Evolutionary conservation across 306 rosid species (phyloP).

Genomic region (Lotus japonicus): DNA sequence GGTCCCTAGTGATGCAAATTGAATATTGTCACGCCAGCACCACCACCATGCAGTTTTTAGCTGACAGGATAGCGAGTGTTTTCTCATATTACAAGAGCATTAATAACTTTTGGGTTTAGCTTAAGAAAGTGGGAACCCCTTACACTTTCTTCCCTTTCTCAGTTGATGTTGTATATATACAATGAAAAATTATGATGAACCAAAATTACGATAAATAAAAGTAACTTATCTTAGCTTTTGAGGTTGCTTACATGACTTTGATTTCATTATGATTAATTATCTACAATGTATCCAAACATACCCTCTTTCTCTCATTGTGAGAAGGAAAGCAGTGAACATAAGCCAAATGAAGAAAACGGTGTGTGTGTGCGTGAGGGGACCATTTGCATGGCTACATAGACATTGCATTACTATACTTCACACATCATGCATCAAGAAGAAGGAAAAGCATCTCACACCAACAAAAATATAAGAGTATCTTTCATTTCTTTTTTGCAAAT

Average conservation of each 20-base stretch:
- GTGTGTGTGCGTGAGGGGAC: slow-evolving; percentile 47
- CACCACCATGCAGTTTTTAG: slow-evolving; percentile 66
- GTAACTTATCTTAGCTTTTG: too few relatives aligned
- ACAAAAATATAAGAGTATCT: slow-evolving; percentile 5
- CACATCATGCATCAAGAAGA: slow-evolving; percentile 29
- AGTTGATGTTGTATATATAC: too few relatives aligned
- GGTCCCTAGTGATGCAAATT: slow-evolving; percentile 80
- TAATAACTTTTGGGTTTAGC: slow-evolving; percentile 50
- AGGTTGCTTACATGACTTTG: too few relatives aligned
- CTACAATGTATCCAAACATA: too few relatives aligned
- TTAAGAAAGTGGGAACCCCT: not conserved
- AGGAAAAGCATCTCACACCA: slow-evolving; percentile 35
- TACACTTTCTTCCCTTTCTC: too few relatives aligned
- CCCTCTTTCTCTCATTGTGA: too few relatives aligned
- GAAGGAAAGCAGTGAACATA: slow-evolving; percentile 22
- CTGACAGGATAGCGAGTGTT: slow-evolving; percentile 60
- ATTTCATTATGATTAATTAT: not conserved
- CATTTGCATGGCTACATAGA: slow-evolving; percentile 55
- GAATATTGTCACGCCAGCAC: slow-evolving; percentile 93
- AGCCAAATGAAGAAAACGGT: slow-evolving; percentile 18
- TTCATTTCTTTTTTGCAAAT: slow-evolving; percentile 23
- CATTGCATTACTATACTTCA: slow-evolving; percentile 12
- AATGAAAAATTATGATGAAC: too few relatives aligned
- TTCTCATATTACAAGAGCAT: slow-evolving; percentile 46
- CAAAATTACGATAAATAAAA: too few relatives aligned